Evolutionary conservation across 768 basidiomycete genomes (phyloP).

Genomic region (Suillus subaureus): DNA sequence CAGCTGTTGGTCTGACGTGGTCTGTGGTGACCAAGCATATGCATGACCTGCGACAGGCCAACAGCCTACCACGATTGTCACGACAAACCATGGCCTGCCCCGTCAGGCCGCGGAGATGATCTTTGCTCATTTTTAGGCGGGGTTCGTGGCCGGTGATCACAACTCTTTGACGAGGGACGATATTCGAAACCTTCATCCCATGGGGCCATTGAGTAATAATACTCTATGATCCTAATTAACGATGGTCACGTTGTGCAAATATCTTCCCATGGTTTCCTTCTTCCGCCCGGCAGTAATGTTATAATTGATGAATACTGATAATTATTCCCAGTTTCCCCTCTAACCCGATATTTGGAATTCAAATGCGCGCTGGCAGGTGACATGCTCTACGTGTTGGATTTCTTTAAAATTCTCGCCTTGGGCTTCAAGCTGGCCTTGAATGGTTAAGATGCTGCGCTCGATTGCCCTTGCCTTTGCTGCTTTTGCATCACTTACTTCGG

Average conservation of each 20-base stretch:
- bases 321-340: background rate
- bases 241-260: background rate
- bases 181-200: background rate
- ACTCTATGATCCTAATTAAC: background rate
- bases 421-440: background rate
- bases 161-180: background rate
- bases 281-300: conserved; percentile 1
- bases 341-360: background rate
- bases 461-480: background rate
- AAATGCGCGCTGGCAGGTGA: background rate
- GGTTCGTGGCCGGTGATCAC: background rate
- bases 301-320: background rate
- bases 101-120: background rate
- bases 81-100: background rate
- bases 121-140: background rate
- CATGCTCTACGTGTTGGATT: background rate
- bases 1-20: background rate
- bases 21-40: no score
- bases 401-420: background rate
- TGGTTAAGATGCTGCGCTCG: background rate
- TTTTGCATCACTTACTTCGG: conserved; percentile 12
- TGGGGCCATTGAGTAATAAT: background rate
- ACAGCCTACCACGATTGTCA: background rate
- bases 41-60: background rate
- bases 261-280: conserved; percentile 5